Base-by-base conservation (phyloP, 169 alveolate genomes). In the Babesia bovis region DNA sequence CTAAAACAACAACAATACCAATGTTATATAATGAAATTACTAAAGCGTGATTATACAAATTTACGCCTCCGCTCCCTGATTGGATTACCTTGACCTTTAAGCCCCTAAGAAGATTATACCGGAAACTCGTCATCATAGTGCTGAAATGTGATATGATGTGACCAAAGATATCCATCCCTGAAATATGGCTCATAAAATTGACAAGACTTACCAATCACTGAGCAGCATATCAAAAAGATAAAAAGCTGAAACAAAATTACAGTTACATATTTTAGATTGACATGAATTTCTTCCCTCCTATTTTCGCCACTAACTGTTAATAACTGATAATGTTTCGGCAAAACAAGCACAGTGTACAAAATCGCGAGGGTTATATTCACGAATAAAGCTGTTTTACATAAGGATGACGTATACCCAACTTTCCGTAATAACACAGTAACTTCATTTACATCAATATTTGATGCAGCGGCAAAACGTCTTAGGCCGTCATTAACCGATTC, bases 141-240 rank as follows among this genome's bases (percentile, higher is more conserved):
- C 45, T 12, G 36, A 61, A 63, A 35, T 58, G 52, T 6, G 32
- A 50, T 19, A 44, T 15, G 21, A 38, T 25, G 13, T 17, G 13
- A 1, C 71, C 82, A 35, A 55, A 70, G 17, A 51, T 13, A n/a
- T n/a, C 40, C 17, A 42, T 42, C 0, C 82, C 82, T 70, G 28
- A 26, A 12, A 9, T 6, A 41, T 15, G 17, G n/a, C 7, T 38
- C 32, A 32, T 3, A 23, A n/a, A 13, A 4, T 19, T 10, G 15
- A 4, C 3, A n/a, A n/a, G 25, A 67, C 81, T 26, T 19, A 66
- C 85, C 85, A 13, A 76, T 28, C 9, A 65, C 19, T 13, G 85
- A 41, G 66, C 72, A 58, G 2, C 47, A 41, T 10, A 76, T 13
- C 32, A 76, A 12, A 35, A 66, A 30, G 28, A 76, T 6, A 2